Evolutionary conservation across 306 rosid genomes (phyloP).

Genomic region (Morella rubra): DNA sequence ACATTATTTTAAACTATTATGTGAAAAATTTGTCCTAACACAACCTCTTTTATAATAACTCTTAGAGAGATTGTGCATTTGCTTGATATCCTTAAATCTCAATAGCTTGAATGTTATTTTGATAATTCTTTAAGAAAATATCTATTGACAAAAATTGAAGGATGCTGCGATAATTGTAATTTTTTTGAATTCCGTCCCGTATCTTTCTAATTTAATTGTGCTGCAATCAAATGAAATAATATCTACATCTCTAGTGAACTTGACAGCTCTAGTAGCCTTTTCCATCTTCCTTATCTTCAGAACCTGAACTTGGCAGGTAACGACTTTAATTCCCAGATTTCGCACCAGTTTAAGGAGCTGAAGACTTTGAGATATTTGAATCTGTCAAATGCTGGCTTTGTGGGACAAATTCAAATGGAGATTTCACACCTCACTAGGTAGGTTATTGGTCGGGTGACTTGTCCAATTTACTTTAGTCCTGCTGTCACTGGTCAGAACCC

Average conservation of each 20-base stretch:
- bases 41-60: too few relatives aligned
- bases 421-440: conserved; percentile 23
- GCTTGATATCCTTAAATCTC: too few relatives aligned
- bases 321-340: conserved; percentile 5
- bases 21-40: too few relatives aligned
- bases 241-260: conserved; percentile 5
- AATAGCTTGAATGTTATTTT: too few relatives aligned
- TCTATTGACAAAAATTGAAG: too few relatives aligned
- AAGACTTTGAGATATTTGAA: conserved; percentile 26
- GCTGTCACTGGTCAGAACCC: too few relatives aligned
- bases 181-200: background rate
- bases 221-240: too few relatives aligned
- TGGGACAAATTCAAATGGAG: conserved; percentile 30
- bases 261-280: conserved; percentile 29
- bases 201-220: too few relatives aligned
- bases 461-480: background rate
- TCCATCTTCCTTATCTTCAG: conserved; percentile 18
- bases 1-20: too few relatives aligned
- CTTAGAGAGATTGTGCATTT: too few relatives aligned
- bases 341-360: conserved; percentile 5
- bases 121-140: too few relatives aligned
- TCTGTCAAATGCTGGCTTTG: conserved; percentile 29
- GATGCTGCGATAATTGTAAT: too few relatives aligned
- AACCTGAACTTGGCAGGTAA: conserved; percentile 15
- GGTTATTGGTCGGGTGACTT: conserved; percentile 22